These are phyloP conservation scores for Ceratocystis destructans DNA, from an alignment of 2,329 filamentous ascomycete genomes.

Conservation along the genomic window DNA sequence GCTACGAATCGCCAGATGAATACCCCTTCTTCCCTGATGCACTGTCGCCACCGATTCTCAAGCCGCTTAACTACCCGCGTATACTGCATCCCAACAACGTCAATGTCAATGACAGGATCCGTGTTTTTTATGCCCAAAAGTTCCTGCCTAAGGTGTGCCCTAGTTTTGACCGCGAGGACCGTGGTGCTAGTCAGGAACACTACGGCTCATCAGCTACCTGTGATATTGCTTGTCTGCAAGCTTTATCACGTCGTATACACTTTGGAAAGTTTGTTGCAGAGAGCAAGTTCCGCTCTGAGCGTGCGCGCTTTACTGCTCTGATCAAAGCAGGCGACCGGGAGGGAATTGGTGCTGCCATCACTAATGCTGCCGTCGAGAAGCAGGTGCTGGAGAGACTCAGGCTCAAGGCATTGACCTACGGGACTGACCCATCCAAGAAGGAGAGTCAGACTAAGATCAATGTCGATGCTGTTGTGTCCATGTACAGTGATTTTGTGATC, in stretches of 20 bases:
- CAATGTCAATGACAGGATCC: conserved; percentile 80
- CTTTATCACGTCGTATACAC: conserved; percentile 79
- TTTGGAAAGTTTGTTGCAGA: conserved; percentile 98
- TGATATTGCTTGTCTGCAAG: conserved; percentile 82
- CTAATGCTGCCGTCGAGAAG: conserved; percentile 74
- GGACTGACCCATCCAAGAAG: conserved; percentile 64
- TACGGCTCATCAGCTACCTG: conserved; percentile 86
- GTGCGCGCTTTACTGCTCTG: conserved; percentile 63
- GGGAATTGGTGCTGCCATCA: conserved; percentile 82
- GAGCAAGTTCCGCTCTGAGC: conserved; percentile 77
- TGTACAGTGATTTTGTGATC: conserved; percentile 90
- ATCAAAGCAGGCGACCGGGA: conserved; percentile 69
- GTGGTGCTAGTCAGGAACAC: conserved; percentile 80
- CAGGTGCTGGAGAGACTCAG: conserved; percentile 77
- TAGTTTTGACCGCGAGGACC: conserved; percentile 62
- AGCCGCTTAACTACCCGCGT: conserved; percentile 71
- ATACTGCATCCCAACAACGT: conserved; percentile 82
- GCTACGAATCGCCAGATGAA: conserved; percentile 92
- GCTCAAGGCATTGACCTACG: conserved; percentile 86
- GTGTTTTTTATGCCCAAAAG: conserved; percentile 65
- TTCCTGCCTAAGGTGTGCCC: conserved; percentile 75
- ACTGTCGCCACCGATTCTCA: conserved; percentile 68
- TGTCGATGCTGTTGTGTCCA: conserved; percentile 74
- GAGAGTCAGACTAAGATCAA: conserved; percentile 66
- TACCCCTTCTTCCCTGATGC: conserved; percentile 88